Evolutionary conservation across 1,284 basidiomycete species (phyloP), one percentile per base, ranked within the genome.

Genomic region (Moniliophthora roreri): DNA sequence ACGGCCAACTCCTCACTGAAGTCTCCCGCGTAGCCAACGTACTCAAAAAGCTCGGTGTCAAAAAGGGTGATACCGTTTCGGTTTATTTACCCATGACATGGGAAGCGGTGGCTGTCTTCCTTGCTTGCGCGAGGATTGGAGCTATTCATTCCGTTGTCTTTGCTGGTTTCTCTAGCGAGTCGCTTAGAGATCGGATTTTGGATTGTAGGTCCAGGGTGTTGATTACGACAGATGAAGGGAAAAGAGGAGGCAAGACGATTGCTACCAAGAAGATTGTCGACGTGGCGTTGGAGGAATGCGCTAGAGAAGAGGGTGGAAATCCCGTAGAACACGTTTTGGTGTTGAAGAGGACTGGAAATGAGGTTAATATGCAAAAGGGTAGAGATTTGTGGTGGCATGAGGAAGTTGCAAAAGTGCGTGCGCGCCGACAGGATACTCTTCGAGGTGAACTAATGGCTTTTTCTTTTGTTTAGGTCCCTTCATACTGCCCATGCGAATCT

Each of bases 71-170:
- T 70, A 93, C 92, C 38, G 92, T 97, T 40, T 92, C 90, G 20
- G 78, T 98, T 59, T 98, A 98, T 69, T 77, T 91, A 26, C 89
- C 89, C 47, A 92, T 91, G 89, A 87, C 87, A 40, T 95, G 93
- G 93, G 91, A 98, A 64, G 89, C 96, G 16, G 93, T 89, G 50
- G 94, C 93, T 35, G 90, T 95, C 28, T 95, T 99, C 84, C 87
- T 99, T 50, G 96, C 96, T 18, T 98, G 95, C 71, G 95, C 96
- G 5, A 89, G 96, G 63, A 93, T 99, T 64, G 97, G 96, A 50
- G 96, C 97, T 23, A 80, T 99, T 52, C 97, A 99, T 78, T 97
- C 94, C n/a, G 96, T 98, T 66, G 89, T 99, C 59, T 99, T 99
- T 65, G 96, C 96, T 48, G 96, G 97, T 13, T 99, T 99, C 80